Evolutionary conservation across 2,329 filamentous ascomycete genomes (phyloP).

Genomic region (Aureobasidium sp.): DNA sequence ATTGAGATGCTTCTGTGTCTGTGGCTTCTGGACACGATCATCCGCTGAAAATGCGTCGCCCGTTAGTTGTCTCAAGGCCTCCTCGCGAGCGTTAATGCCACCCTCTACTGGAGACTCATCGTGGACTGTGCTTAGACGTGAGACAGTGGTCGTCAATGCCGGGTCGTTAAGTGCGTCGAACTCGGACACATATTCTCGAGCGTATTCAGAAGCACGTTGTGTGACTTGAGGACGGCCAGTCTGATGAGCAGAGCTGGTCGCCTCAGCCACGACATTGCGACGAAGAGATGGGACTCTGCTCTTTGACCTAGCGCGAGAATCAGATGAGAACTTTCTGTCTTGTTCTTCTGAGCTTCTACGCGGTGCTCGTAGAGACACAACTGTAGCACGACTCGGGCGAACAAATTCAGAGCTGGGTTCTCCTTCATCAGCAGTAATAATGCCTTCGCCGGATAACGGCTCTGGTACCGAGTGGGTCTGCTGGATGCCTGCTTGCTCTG

Average conservation of each 20-base stretch:
- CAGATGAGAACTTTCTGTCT: not conserved
- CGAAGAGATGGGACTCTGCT: conserved; percentile 2
- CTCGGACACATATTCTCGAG: conserved; percentile 22
- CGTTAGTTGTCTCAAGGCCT: conserved; percentile 24
- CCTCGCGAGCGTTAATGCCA: conserved; percentile 19
- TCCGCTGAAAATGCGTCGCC: conserved; percentile 14
- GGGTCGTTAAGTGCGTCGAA: conserved; percentile 17
- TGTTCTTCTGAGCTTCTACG: not conserved
- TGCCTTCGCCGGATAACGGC: not conserved
- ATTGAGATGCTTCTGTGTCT: not conserved
- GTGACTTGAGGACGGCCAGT: not conserved
- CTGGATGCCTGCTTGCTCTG: not conserved
- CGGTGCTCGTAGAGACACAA: not conserved
- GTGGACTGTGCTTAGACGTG: conserved; percentile 25
- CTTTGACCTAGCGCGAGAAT: not conserved
- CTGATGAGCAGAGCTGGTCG: not conserved
- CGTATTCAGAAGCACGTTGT: conserved; percentile 17
- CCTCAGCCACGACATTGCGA: not conserved
- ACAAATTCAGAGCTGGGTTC: conserved; percentile 17
- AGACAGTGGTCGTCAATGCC: conserved; percentile 18
- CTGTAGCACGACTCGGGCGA: conserved; percentile 21
- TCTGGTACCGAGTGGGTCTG: not conserved
- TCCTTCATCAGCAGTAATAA: conserved; percentile 14
- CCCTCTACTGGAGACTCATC: conserved; percentile 17
- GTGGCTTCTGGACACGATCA: not conserved